These are phyloP conservation scores for Aspergillus awamori DNA, from an alignment of 2,329 filamentous ascomycete species.

Conservation along the genomic window DNA sequence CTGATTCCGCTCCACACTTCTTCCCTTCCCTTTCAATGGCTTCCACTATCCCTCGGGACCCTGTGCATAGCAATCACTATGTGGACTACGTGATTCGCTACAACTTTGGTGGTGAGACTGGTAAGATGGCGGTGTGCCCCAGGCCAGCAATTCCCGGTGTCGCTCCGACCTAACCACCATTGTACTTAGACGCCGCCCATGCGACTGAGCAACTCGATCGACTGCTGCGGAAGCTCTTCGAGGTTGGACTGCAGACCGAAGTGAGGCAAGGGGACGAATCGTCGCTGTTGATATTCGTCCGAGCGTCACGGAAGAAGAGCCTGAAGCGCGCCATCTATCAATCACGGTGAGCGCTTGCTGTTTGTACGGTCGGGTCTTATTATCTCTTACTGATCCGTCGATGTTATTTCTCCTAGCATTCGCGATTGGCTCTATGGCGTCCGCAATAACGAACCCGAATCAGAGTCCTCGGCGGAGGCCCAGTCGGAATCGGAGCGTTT, in stretches of 20 bases:
- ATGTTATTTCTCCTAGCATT: constrained; percentile 57
- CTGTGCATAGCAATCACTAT: constrained; percentile 59
- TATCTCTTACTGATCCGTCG: background rate
- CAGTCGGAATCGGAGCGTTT: constrained; percentile 87
- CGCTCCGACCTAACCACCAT: constrained; percentile 10
- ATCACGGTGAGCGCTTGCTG: constrained; percentile 58
- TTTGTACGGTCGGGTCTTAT: background rate
- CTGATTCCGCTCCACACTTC: constrained; percentile 4
- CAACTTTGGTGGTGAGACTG: constrained; percentile 67
- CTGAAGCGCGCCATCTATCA: constrained; percentile 82
- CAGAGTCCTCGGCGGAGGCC: constrained; percentile 72
- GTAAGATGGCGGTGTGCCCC: constrained; percentile 48
- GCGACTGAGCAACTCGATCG: constrained; percentile 77
- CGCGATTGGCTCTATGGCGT: constrained; percentile 96
- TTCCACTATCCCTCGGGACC: constrained; percentile 29
- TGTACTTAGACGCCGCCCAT: constrained; percentile 62
- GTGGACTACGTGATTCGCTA: constrained; percentile 92
- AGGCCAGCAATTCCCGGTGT: constrained; percentile 1
- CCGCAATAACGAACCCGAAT: constrained; percentile 73
- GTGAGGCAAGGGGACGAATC: constrained; percentile 77
- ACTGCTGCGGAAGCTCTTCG: constrained; percentile 73
- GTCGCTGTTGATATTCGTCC: constrained; percentile 82
- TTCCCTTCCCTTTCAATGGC: constrained; percentile 27
- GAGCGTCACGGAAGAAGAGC: constrained; percentile 70
- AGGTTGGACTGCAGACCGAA: constrained; percentile 81